Conservation (phyloP, 2,329 filamentous ascomycete genomes). For the Delphinella strobiligena region DNA sequence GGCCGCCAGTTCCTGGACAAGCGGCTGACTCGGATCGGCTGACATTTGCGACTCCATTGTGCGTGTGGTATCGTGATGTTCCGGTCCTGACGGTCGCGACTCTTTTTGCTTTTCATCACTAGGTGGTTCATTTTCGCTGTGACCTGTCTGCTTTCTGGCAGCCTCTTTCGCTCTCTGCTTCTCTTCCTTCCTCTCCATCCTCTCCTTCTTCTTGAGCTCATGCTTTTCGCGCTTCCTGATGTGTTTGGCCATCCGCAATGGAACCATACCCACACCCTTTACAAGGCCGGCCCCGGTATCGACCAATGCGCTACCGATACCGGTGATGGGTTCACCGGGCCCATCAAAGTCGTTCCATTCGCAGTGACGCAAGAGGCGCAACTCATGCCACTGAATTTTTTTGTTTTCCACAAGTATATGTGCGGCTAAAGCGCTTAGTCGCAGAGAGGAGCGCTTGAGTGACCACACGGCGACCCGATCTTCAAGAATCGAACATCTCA, state of each 20-base stretch:
- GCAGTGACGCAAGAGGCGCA: conserved; percentile 52
- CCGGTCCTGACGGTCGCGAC: conserved; percentile 10
- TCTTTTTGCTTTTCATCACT: conserved; percentile 1
- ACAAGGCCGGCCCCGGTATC: conserved; percentile 47
- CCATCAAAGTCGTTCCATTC: conserved; percentile 72
- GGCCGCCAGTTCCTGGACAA: conserved; percentile 33
- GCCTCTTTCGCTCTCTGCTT: conserved; percentile 12
- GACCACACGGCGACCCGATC: conserved; percentile 56
- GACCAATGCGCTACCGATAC: conserved; percentile 49
- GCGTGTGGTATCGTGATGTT: conserved; percentile 12
- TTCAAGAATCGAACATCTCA: conserved; percentile 55
- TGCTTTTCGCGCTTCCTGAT: conserved; percentile 43
- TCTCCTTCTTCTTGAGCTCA: conserved; percentile 34
- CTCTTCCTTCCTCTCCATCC: conserved; percentile 17
- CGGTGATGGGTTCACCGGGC: conserved; percentile 60
- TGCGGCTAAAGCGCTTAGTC: conserved; percentile 52
- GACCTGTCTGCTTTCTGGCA: conserved; percentile 4
- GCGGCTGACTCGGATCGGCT: conserved; percentile 16
- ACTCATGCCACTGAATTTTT: conserved; percentile 49
- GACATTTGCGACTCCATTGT: conserved; percentile 18
- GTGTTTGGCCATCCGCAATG: conserved; percentile 47
- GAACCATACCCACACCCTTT: conserved; percentile 52
- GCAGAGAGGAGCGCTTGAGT: conserved; percentile 47
- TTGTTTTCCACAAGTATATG: conserved; percentile 51
- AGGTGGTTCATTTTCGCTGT: background rate